Conservation (phyloP, 169 alveolate species). For the Neospora caninum region DNA sequence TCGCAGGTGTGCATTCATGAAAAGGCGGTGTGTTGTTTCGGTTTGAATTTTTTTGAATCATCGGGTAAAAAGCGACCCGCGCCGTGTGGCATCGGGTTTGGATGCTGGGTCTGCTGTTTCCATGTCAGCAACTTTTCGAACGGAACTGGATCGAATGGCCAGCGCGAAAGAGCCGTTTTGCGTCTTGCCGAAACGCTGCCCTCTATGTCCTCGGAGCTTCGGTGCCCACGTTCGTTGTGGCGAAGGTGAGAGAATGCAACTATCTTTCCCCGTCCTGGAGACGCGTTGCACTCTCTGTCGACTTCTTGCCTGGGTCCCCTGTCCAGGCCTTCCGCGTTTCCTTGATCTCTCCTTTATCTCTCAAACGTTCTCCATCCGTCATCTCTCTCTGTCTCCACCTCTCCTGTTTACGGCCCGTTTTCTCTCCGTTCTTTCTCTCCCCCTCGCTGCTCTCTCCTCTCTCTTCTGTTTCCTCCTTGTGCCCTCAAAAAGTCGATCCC, state of each 20-base stretch:
- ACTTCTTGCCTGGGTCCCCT: neutral
- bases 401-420: too few relatives aligned
- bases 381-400: too few relatives aligned
- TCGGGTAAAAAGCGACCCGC: too few relatives aligned
- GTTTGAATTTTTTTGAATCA: too few relatives aligned
- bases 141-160: neutral
- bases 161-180: neutral
- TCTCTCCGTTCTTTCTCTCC: too few relatives aligned
- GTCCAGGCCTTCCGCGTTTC: neutral
- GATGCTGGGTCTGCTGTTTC: neutral
- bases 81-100: too few relatives aligned
- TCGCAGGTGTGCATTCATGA: too few relatives aligned
- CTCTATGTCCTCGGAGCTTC: conserved; percentile 38
- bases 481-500: too few relatives aligned
- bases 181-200: conserved; percentile 40
- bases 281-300: neutral
- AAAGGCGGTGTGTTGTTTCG: too few relatives aligned
- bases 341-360: neutral
- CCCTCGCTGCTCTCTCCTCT: too few relatives aligned
- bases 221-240: conserved; percentile 40
- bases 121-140: neutral
- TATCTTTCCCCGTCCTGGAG: neutral
- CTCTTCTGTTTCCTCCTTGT: too few relatives aligned
- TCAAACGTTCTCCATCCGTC: too few relatives aligned
- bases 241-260: conserved; percentile 32